Percentiles rank a stretch among this genome's conserved stretches.
Conservation (phyloP, 257 asterid species). For the Solanum lycopersicoides region DNA sequence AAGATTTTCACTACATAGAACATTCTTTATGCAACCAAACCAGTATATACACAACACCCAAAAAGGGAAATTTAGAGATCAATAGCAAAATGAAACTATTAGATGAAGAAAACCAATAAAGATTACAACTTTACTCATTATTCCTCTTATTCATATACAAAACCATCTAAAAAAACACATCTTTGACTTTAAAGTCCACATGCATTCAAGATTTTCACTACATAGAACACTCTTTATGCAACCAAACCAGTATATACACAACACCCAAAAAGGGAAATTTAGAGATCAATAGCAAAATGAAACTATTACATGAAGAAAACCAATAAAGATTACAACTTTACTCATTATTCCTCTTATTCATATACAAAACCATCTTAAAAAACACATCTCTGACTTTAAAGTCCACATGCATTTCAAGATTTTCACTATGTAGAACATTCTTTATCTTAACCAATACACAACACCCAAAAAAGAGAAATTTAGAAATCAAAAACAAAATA, state of each 20-base stretch:
- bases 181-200: conserved; percentile 10
- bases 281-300: background rate
- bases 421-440: background rate
- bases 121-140: conserved; percentile 7
- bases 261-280: background rate
- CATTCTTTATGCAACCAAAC: background rate
- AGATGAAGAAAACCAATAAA: background rate
- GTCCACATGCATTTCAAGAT: conserved; percentile 27
- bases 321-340: conserved; percentile 10
- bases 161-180: background rate
- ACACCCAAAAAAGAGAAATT: background rate
- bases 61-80: background rate
- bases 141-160: background rate
- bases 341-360: background rate
- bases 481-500: background rate
- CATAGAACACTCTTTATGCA: background rate
- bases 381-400: background rate
- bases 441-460: background rate
- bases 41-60: background rate
- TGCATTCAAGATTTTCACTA: conserved; percentile 18
- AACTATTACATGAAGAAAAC: background rate
- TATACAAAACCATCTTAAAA: background rate
- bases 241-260: background rate
- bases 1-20: background rate
- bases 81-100: background rate